phyloP scores from a whole-genome alignment of 345 rosid species.

The Brassica incana region DNA sequence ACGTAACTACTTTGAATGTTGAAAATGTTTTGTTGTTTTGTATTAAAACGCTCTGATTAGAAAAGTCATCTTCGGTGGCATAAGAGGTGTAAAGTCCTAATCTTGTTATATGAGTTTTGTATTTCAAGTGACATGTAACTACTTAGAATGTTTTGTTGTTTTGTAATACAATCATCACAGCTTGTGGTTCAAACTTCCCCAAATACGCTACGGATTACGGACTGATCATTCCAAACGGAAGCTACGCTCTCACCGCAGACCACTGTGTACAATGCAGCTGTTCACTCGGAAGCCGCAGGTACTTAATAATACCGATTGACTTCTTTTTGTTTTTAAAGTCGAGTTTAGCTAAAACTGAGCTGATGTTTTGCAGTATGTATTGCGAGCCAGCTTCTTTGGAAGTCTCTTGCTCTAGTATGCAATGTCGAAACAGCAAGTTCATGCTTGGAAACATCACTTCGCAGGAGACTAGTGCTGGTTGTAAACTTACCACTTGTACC shows the following conservation, averaged over 20 bases:
- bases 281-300: slow-evolving; percentile 80
- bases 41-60: neutral
- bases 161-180: slow-evolving; percentile 37
- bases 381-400: slow-evolving; percentile 86
- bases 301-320: slow-evolving; percentile 14
- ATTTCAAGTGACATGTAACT: neutral
- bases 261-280: slow-evolving; percentile 98
- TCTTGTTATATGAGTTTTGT: neutral
- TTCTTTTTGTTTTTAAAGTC: neutral
- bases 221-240: slow-evolving; percentile 83
- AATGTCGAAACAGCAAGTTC: slow-evolving; percentile 76
- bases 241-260: slow-evolving; percentile 88
- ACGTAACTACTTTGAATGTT: neutral
- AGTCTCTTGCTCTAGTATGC: slow-evolving; percentile 97
- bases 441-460: slow-evolving; percentile 77
- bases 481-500: slow-evolving; percentile 77
- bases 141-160: neutral
- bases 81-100: neutral
- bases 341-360: slow-evolving; percentile 6
- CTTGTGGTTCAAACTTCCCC: slow-evolving; percentile 89
- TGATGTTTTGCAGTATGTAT: slow-evolving; percentile 56
- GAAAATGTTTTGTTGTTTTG: neutral
- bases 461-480: slow-evolving; percentile 82
- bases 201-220: slow-evolving; percentile 71
- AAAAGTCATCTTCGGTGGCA: neutral